Percentiles rank a stretch among this genome's conserved stretches.
phyloP scores from a whole-genome alignment of 352 stramenopile species.

The Phytophthora tubulina region DNA sequence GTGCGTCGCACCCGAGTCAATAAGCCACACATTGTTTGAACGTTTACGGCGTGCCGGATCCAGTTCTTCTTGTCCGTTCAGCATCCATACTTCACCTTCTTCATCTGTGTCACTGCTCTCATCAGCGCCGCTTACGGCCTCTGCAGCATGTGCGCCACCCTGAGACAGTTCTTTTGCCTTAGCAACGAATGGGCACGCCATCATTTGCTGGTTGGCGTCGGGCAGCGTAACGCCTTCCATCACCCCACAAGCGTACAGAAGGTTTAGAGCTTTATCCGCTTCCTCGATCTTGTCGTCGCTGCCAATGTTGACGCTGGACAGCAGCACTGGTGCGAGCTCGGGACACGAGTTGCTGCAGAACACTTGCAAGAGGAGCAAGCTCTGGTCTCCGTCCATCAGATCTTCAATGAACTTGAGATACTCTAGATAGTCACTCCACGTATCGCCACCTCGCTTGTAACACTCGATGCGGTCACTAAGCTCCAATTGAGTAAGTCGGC shows the following conservation, averaged over 20 bases:
- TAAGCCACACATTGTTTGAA: too few relatives aligned
- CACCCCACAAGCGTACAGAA: constrained; percentile 11
- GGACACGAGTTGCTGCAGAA: constrained; percentile 14
- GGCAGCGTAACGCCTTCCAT: neutral
- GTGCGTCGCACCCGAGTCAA: too few relatives aligned
- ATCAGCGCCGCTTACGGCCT: too few relatives aligned
- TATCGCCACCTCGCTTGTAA: constrained; percentile 9
- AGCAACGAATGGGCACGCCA: too few relatives aligned
- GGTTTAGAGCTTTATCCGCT: neutral
- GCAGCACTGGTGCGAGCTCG: neutral
- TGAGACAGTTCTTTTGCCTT: too few relatives aligned
- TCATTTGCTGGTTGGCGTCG: too few relatives aligned
- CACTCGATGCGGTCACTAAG: constrained; percentile 6
- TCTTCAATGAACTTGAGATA: constrained; percentile 24
- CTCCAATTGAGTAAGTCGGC: constrained; percentile 12
- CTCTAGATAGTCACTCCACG: constrained; percentile 16
- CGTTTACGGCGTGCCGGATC: too few relatives aligned
- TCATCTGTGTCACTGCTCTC: too few relatives aligned
- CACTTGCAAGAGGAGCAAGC: constrained; percentile 2
- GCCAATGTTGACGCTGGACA: neutral
- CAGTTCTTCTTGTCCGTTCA: too few relatives aligned
- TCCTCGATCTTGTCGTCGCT: constrained; percentile 1
- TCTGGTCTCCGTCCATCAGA: constrained; percentile 19
- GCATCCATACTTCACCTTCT: too few relatives aligned
- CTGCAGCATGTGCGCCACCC: too few relatives aligned